Base-by-base conservation (phyloP, 306 rosid genomes). In the Boehmeria nivea region DNA sequence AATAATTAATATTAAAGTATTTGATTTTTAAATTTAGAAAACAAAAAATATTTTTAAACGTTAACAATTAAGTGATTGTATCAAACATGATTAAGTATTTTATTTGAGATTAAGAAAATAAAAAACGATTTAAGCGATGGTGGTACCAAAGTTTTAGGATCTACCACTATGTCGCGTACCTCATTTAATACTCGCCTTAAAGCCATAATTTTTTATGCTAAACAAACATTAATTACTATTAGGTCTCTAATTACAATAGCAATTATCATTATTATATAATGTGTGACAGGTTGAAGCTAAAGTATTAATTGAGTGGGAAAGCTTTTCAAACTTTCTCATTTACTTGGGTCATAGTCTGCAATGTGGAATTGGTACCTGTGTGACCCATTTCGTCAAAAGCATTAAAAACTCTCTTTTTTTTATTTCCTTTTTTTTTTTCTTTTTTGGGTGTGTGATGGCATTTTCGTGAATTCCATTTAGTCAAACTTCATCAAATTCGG, bases 401-500 rank as follows among this genome's bases (percentile, higher is more conserved):
- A 51, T 64, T 51, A 65, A 54, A 53, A 55, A 47, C 61, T 20
- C 43, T 47, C 8, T 40, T 11, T 1, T 5, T 31, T 31, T 31
- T 31, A 31, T 31, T 31, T 31, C 9, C 5, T 31, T 31, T 31
- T 31, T 4, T 31, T 28, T 28, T 31, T 31, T 31, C 36, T 31
- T 31, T 31, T 10, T 10, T 31, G 36, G 9, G 9, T 31, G 36
- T 4, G 9, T 13, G 2, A 55, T 72, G 75, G 56, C 71, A 63
- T 46, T 67, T 51, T 59, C 40, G 76, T 45, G 2, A 66, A 38
- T 68, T 56, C 15, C 1, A 20, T 38, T 7, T 44, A 57, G 74
- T 75, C 75, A 73, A 77, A 81, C 73, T 64, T 79, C 84, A 79
- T 76, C 78, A 50, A 65, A 66, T 73, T 81, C 53, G 78, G 83